Evolutionary conservation across 2,329 filamentous ascomycete genomes (phyloP).

Genomic region (Aspergillus aculeatinus): DNA sequence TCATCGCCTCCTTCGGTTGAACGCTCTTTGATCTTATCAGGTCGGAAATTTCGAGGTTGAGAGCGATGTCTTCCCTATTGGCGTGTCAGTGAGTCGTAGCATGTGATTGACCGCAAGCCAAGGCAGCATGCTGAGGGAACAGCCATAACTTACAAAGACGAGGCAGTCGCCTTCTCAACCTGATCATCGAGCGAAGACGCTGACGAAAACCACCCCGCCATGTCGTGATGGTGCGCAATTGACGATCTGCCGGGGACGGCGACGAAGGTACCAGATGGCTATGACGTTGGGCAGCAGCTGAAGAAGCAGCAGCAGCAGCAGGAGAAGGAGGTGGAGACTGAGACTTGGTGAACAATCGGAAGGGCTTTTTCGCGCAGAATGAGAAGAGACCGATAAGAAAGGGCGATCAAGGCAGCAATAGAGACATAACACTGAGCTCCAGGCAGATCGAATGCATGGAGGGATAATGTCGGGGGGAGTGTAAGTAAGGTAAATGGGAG

Average conservation of each 20-base stretch:
- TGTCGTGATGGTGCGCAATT: constrained; percentile 53
- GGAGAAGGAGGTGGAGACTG: neutral
- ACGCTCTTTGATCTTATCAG: constrained; percentile 96
- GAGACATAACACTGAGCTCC: constrained; percentile 12
- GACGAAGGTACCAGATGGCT: constrained; percentile 5
- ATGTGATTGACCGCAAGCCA: neutral
- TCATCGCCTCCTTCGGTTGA: constrained; percentile 97
- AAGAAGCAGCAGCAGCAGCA: neutral
- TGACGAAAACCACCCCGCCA: constrained; percentile 96
- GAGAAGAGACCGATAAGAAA: neutral
- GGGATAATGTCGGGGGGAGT: neutral
- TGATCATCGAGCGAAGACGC: constrained; percentile 94
- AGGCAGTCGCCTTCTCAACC: constrained; percentile 90
- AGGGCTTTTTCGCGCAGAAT: neutral
- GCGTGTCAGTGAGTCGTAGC: constrained; percentile 11
- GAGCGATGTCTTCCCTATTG: constrained; percentile 84
- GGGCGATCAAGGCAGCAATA: neutral
- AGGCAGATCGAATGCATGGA: constrained; percentile 15
- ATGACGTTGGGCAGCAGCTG: constrained; percentile 23
- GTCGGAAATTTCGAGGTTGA: constrained; percentile 98
- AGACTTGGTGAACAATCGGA: neutral
- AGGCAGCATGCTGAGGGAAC: constrained; percentile 9
- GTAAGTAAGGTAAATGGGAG: constrained; percentile 5
- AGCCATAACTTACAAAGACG: constrained; percentile 70
- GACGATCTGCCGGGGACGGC: constrained; percentile 10